Percentiles rank a stretch among this genome's conserved stretches.
Evolutionary conservation across 805 yeast genomes (phyloP).

Genomic region (Nakazawaea ishiwadae): DNA sequence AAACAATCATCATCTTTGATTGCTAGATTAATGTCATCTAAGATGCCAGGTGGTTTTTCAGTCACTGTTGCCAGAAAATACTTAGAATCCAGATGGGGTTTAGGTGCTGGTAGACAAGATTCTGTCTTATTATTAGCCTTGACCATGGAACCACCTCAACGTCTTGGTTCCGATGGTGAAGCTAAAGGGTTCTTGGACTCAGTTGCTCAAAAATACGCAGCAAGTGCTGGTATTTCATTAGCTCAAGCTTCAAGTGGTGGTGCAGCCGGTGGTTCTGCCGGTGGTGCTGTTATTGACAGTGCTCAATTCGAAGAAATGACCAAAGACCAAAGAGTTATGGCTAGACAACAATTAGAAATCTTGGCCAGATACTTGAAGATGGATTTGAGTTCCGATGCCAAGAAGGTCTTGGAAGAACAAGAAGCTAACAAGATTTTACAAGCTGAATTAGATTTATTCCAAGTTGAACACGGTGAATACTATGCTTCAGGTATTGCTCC

Average conservation of each 20-base stretch:
- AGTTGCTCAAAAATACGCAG: constrained; percentile 79
- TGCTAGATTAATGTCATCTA: constrained; percentile 88
- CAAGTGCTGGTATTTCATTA: constrained; percentile 73
- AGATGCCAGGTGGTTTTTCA: constrained; percentile 99
- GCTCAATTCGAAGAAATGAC: constrained; percentile 88
- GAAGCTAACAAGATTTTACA: constrained; percentile 82
- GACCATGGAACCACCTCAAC: constrained; percentile 85
- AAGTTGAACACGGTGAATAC: constrained; percentile 86
- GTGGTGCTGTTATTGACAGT: constrained; percentile 87
- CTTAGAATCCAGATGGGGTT: constrained; percentile 88
- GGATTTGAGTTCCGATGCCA: constrained; percentile 89
- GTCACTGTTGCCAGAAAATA: constrained; percentile 89
- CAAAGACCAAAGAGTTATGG: constrained; percentile 64
- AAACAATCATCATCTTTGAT: constrained; percentile 87
- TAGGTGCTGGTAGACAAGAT: constrained; percentile 93
- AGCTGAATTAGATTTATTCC: constrained; percentile 87
- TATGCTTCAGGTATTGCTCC: constrained; percentile 91
- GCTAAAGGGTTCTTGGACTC: constrained; percentile 88
- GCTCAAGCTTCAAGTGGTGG: constrained; percentile 55
- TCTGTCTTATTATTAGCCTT: constrained; percentile 78
- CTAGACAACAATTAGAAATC: constrained; percentile 82
- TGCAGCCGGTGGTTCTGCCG: constrained; percentile 55
- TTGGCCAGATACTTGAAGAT: constrained; percentile 92
- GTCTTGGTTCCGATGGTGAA: constrained; percentile 82
- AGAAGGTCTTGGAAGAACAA: constrained; percentile 75